phyloP scores from a whole-genome alignment of 768 basidiomycete species.

The Termitomyces bulborhizus region DNA sequence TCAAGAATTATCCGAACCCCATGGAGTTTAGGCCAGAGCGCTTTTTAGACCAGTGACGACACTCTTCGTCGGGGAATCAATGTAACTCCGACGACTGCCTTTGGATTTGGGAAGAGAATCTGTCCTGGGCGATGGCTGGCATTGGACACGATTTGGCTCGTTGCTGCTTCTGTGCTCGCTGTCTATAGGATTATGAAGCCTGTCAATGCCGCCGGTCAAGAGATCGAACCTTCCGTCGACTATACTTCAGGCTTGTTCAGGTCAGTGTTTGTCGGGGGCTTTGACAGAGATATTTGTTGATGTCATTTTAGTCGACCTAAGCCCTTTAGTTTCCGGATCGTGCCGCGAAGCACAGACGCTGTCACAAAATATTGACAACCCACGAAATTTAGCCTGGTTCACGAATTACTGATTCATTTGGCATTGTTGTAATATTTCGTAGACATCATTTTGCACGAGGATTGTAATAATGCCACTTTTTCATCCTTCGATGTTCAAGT shows the following conservation, averaged over 20 bases:
- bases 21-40: conserved; percentile 9
- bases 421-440: background rate
- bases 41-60: conserved; percentile 1
- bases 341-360: conserved; percentile 2
- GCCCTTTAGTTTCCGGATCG: conserved; percentile 5
- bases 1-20: conserved; percentile 7
- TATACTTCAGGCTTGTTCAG: conserved; percentile 9
- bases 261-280: background rate
- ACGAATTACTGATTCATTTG: background rate
- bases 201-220: background rate
- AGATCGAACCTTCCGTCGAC: conserved; percentile 4
- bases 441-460: background rate
- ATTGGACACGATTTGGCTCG: conserved; percentile 8
- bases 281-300: background rate
- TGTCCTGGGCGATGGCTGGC: conserved; percentile 8
- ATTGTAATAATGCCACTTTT: background rate
- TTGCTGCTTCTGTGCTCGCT: conserved; percentile 7
- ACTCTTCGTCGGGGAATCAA: background rate
- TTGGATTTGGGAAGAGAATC: conserved; percentile 10
- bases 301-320: conserved; percentile 4
- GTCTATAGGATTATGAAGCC: conserved; percentile 1
- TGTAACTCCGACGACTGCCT: conserved; percentile 3
- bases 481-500: background rate
- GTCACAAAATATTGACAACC: background rate
- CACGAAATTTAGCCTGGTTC: background rate